A percentile compares a stretch with the other conserved stretches of the same genome.
These are phyloP conservation scores for Alternaria longipes DNA, from an alignment of 2,329 filamentous ascomycete species.

Conservation along the genomic window DNA sequence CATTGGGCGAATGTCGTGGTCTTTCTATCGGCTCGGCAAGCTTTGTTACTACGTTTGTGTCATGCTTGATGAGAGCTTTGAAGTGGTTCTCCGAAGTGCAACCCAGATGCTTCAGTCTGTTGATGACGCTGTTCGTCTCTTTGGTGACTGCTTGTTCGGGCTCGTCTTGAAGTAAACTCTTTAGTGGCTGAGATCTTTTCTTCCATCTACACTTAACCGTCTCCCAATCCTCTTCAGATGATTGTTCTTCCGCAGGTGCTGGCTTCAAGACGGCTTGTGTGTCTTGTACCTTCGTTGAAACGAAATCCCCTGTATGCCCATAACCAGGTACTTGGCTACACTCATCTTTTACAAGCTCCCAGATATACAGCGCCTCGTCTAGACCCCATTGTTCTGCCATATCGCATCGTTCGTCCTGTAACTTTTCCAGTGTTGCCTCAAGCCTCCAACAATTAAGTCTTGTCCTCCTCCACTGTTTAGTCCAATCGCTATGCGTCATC, in stretches of 20 bases:
- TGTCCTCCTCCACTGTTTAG: constrained; percentile 1
- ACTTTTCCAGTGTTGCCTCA: constrained; percentile 14
- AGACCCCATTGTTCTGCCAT: constrained; percentile 7
- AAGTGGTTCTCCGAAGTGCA: neutral
- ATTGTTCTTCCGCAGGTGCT: neutral
- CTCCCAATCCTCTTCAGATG: neutral
- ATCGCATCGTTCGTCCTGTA: constrained; percentile 6
- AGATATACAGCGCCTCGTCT: constrained; percentile 14
- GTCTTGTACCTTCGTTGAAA: neutral
- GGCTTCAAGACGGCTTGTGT: neutral
- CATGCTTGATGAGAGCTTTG: neutral
- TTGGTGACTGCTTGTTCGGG: neutral
- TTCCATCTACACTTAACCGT: constrained; percentile 1
- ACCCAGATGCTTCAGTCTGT: neutral
- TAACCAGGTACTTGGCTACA: constrained; percentile 15
- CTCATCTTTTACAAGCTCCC: constrained; percentile 13
- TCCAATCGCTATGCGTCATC: constrained; percentile 5
- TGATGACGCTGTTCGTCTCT: neutral
- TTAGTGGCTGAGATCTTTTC: neutral
- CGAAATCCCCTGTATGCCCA: neutral
- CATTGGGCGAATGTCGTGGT: neutral
- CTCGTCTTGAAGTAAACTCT: neutral
- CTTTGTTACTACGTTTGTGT: neutral
- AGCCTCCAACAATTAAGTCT: constrained; percentile 14
- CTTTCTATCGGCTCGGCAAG: neutral